phyloP scores from a whole-genome alignment of 2,329 filamentous ascomycete species.

The Aciculosporium take region DNA sequence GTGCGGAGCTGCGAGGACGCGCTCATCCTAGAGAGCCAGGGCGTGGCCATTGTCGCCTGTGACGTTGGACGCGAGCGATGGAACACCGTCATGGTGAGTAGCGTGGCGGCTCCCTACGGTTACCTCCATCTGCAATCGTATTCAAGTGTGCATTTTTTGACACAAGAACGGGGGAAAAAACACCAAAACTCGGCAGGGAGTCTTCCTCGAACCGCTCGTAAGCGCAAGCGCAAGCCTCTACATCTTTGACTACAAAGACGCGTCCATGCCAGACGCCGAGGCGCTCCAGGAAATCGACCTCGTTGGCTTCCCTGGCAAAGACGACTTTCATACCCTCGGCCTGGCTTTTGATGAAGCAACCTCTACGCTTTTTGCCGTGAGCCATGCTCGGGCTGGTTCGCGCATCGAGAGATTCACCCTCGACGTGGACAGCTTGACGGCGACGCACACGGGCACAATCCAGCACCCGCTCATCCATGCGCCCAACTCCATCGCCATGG shows the following conservation, averaged over 20 bases:
- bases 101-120: too few species aligned
- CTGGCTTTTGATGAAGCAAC: constrained; percentile 22
- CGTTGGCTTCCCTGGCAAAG: constrained; percentile 11
- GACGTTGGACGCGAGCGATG: constrained; percentile 25
- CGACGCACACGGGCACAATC: constrained; percentile 22
- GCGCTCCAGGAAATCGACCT: constrained; percentile 13
- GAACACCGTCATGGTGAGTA: constrained; percentile 27
- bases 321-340: constrained; percentile 27
- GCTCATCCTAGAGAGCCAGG: constrained; percentile 20
- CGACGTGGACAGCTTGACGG: constrained; percentile 18
- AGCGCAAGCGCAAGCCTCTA: constrained; percentile 21
- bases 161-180: too few species aligned
- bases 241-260: constrained; percentile 21
- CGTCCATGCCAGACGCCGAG: constrained; percentile 4
- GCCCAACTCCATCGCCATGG: constrained; percentile 25
- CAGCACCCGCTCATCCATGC: constrained; percentile 22
- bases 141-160: too few species aligned
- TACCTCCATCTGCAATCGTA: too few species aligned
- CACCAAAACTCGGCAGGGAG: constrained; percentile 9
- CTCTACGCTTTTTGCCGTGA: constrained; percentile 22
- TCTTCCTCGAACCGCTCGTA: constrained; percentile 10
- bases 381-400: constrained; percentile 21
- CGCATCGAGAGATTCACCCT: constrained; percentile 26
- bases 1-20: constrained; percentile 27
- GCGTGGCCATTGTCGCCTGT: constrained; percentile 23